Evolutionary conservation across 495 filamentous ascomycete genomes (phyloP).

Genomic region (Trichoderma parareesei): DNA sequence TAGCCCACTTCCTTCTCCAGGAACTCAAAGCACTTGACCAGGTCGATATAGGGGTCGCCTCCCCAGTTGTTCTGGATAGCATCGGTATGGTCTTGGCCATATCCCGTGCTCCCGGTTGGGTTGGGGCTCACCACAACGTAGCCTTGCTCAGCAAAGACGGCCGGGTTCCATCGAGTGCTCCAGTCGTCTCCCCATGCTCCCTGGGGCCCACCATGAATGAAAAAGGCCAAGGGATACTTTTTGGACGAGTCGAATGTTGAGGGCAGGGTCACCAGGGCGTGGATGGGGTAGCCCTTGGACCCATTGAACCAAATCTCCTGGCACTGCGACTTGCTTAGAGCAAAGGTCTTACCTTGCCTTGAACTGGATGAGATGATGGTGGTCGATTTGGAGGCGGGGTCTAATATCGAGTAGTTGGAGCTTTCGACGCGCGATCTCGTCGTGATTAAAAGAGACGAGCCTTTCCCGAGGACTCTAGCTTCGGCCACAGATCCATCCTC

Average conservation of each 20-base stretch:
- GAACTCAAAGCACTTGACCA: conserved; percentile 73
- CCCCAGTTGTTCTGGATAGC: conserved; percentile 74
- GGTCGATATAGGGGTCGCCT: conserved; percentile 66
- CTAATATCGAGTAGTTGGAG: conserved; percentile 54
- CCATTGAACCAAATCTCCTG: conserved; percentile 64
- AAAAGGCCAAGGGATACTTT: conserved; percentile 73
- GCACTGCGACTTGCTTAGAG: conserved; percentile 52
- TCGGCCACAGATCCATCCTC: conserved; percentile 52
- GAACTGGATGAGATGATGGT: conserved; percentile 55
- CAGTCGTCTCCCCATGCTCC: conserved; percentile 77
- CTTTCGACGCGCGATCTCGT: conserved; percentile 62
- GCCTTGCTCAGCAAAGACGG: conserved; percentile 84
- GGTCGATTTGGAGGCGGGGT: conserved; percentile 38
- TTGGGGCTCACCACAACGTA: conserved; percentile 86
- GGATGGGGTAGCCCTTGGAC: conserved; percentile 48
- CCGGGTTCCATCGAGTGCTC: conserved; percentile 88
- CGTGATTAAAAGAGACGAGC: conserved; percentile 52
- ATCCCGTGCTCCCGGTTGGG: conserved; percentile 79
- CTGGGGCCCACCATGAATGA: conserved; percentile 88
- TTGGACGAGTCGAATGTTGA: conserved; percentile 62
- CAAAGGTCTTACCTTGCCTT: conserved; percentile 60
- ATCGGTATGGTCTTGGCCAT: conserved; percentile 72
- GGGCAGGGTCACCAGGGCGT: conserved; percentile 75
- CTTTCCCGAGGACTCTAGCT: conserved; percentile 41
- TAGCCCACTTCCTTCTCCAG: conserved; percentile 63